Evolutionary conservation across 768 basidiomycete genomes (phyloP).

Genomic region (Boletus pseudopeckii): DNA sequence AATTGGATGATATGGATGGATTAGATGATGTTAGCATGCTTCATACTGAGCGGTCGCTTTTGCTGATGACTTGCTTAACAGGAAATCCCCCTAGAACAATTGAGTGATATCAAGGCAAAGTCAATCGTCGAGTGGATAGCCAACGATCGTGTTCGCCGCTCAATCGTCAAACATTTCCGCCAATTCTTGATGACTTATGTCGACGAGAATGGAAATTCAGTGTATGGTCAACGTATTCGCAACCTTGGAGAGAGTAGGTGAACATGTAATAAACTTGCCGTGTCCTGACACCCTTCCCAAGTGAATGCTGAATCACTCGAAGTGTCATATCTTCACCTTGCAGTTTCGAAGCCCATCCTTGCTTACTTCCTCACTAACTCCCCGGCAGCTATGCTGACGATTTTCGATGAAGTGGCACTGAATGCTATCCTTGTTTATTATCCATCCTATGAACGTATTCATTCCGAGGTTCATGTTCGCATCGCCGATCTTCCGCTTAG

Average conservation of each 20-base stretch:
- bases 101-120: slow-evolving; percentile 97
- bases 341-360: slow-evolving; percentile 87
- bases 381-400: slow-evolving; percentile 85
- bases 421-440: slow-evolving; percentile 94
- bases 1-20: slow-evolving; percentile 88
- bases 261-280: neutral
- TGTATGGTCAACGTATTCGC: slow-evolving; percentile 92
- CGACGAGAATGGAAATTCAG: slow-evolving; percentile 86
- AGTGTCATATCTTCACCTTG: slow-evolving; percentile 94
- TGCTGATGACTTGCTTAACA: slow-evolving; percentile 33
- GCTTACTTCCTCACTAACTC: slow-evolving; percentile 98
- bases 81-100: slow-evolving; percentile 93
- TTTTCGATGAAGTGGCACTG: slow-evolving; percentile 94
- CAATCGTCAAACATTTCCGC: slow-evolving; percentile 90
- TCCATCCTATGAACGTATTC: slow-evolving; percentile 94
- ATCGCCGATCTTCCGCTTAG: slow-evolving; percentile 91
- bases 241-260: slow-evolving; percentile 88
- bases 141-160: slow-evolving; percentile 83
- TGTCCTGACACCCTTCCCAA: slow-evolving; percentile 32
- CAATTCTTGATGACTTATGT: slow-evolving; percentile 95
- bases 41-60: neutral
- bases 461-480: slow-evolving; percentile 96
- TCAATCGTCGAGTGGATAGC: slow-evolving; percentile 98
- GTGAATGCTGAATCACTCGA: slow-evolving; percentile 97
- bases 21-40: slow-evolving; percentile 67